A percentile compares a stretch with the other conserved stretches of the same genome.
phyloP scores from a whole-genome alignment of 2,329 filamentous ascomycete species.

The Epichloe sp. region DNA sequence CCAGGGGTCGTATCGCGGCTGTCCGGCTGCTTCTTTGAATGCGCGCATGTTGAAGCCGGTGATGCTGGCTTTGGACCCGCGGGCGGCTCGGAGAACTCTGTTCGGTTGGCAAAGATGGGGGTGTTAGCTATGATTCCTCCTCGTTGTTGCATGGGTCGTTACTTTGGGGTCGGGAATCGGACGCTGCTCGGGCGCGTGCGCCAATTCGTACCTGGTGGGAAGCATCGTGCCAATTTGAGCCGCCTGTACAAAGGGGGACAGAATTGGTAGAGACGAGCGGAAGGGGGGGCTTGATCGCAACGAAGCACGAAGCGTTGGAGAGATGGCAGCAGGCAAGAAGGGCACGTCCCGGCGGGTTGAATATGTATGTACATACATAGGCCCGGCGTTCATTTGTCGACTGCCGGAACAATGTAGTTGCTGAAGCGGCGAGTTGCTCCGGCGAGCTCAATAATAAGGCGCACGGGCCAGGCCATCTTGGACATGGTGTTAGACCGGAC shows the following conservation, averaged over 20 bases:
- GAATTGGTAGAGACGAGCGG: background rate
- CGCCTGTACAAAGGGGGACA: background rate
- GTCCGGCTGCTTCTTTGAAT: slow-evolving; percentile 58
- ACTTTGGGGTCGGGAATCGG: background rate
- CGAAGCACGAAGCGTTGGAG: slow-evolving; percentile 1
- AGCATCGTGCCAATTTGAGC: slow-evolving; percentile 19
- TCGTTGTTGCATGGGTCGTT: background rate
- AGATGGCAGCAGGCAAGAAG: background rate
- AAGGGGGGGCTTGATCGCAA: background rate
- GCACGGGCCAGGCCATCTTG: background rate
- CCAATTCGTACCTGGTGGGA: slow-evolving; percentile 23
- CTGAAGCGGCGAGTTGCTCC: background rate
- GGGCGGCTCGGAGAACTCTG: slow-evolving; percentile 38
- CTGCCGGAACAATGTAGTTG: slow-evolving; percentile 13
- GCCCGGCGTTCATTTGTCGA: background rate
- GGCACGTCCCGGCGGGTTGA: background rate
- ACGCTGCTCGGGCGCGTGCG: slow-evolving; percentile 3
- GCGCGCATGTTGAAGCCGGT: slow-evolving; percentile 86
- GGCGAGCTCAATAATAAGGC: background rate
- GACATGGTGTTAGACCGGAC: background rate
- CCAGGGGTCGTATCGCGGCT: slow-evolving; percentile 53
- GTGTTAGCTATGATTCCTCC: background rate
- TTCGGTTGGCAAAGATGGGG: background rate
- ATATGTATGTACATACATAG: no score
- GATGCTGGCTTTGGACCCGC: slow-evolving; percentile 54